Conservation (phyloP, 164 flowering plant species). For the Tetrastigma voinierianum region DNA sequence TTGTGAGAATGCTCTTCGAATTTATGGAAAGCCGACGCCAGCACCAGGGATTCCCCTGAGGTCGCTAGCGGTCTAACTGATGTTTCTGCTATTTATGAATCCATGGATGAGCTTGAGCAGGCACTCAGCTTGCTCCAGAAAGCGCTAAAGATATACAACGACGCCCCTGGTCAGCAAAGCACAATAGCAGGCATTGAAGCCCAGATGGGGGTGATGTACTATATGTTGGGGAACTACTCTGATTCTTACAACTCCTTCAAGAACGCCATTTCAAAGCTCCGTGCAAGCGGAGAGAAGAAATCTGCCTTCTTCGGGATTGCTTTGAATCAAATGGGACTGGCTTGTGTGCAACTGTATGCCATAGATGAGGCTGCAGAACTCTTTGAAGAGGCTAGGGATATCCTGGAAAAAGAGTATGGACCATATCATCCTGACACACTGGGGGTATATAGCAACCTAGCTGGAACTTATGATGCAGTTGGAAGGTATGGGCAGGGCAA, state of each 20-base stretch:
- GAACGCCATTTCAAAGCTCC: constrained; percentile 65
- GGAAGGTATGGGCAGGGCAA: constrained; percentile 84
- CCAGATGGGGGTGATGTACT: constrained; percentile 92
- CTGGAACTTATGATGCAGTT: constrained; percentile 93
- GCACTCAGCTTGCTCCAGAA: constrained; percentile 78
- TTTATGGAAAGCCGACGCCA: constrained; percentile 68
- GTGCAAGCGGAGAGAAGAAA: constrained; percentile 85
- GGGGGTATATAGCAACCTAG: constrained; percentile 95
- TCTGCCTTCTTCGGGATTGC: constrained; percentile 90
- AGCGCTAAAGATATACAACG: constrained; percentile 66
- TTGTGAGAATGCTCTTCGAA: constrained; percentile 88
- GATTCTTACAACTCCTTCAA: constrained; percentile 71
- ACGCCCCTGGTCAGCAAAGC: constrained; percentile 89
- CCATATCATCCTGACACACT: constrained; percentile 94
- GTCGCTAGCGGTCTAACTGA: constrained; percentile 86
- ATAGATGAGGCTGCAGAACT: constrained; percentile 81
- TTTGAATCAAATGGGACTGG: constrained; percentile 92
- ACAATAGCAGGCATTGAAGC: constrained; percentile 92
- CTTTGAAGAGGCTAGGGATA: constrained; percentile 82
- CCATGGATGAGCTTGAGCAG: constrained; percentile 80
- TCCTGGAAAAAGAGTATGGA: constrained; percentile 82
- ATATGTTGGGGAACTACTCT: constrained; percentile 70
- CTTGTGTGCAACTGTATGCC: constrained; percentile 76
- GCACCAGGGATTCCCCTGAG: constrained; percentile 73
- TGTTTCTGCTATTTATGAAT: constrained; percentile 85